A percentile compares a stretch with the other conserved stretches of the same genome.
Conservation (phyloP, 192 early-diverging fungal genomes). For the Linnemannia elongata region DNA sequence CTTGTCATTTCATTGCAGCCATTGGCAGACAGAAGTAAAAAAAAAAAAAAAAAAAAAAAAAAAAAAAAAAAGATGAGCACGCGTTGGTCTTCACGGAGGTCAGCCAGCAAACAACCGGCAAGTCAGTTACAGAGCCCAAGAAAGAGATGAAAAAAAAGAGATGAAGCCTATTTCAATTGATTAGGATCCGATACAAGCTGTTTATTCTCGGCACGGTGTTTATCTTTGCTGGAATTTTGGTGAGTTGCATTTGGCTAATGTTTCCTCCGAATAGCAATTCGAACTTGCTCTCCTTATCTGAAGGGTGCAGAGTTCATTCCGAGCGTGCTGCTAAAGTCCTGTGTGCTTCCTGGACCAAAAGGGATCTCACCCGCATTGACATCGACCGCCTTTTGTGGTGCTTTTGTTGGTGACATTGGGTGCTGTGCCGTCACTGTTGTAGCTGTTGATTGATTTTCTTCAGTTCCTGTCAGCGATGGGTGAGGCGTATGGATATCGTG, state of each 20-base stretch:
- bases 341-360: slow-evolving; percentile 12
- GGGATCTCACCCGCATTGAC: slow-evolving; percentile 35
- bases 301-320: slow-evolving; percentile 6
- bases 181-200: neutral
- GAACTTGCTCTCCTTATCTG: neutral
- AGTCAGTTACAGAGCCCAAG: neutral
- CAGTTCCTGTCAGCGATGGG: neutral
- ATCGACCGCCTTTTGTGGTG: neutral
- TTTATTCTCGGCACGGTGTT: slow-evolving; percentile 5
- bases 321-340: slow-evolving; percentile 19
- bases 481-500: neutral
- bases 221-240: neutral
- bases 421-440: neutral
- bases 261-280: neutral
- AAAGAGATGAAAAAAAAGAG: slow-evolving; percentile 5
- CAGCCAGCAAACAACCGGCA: neutral
- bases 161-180: neutral
- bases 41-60: slow-evolving; percentile 14
- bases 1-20: neutral
- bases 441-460: neutral
- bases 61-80: slow-evolving; percentile 22
- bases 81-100: neutral
- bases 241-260: neutral
- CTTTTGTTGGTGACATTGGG: neutral
- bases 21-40: neutral